Evolutionary conservation across 1,284 basidiomycete genomes (phyloP), one percentile per base, ranked within the genome.

Genomic region (Melampsora abietis-canadensis): DNA sequence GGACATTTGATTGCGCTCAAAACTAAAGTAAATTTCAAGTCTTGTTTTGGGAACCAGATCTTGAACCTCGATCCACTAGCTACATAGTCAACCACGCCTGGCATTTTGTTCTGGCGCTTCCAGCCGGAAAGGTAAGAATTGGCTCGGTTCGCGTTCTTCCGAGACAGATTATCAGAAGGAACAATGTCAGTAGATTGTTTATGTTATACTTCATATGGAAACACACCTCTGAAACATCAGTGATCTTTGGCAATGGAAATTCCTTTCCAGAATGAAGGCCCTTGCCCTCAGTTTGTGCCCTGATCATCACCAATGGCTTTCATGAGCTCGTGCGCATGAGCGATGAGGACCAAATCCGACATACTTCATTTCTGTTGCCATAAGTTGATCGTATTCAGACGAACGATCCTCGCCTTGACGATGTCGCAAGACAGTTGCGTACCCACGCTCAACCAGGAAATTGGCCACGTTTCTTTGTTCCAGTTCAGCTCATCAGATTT

Each of bases 251-350:
- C 4, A 85, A 79, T 0, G 84, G 81, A 24, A 90, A 84, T 64
- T 97, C 94, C 83, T 97, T 97, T 63, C 91, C 90, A 19, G 93
- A 94, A 82, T 98, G 95, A 19, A 98, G 86, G 4, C 95, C 95
- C 74, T 90, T 88, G n/a, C 82, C 81, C 73, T 93, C 94, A 1
- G 89, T 82, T 0, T 87, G 85, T 57, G 94, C 94, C 47, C 74
- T 76, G 34, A 4, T 10, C 34, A 47, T 24, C 31, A 51, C 5
- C 5, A 60, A 15, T 30, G 5, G 17, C 57, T 60, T 30, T 14
- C 27, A 24, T 34, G 30, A n/a, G 60, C 60, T 46, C 92, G 78
- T 2, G 69, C 46, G 54, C 63, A 62, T 46, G 15, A 30, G 77
- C 63, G 76, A 70, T 63, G 34, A 21, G 48, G 34, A 12, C 34